A percentile compares a stretch with the other conserved stretches of the same genome.
phyloP scores from a whole-genome alignment of 352 stramenopile genomes.

The Aphanomyces euteiches region DNA sequence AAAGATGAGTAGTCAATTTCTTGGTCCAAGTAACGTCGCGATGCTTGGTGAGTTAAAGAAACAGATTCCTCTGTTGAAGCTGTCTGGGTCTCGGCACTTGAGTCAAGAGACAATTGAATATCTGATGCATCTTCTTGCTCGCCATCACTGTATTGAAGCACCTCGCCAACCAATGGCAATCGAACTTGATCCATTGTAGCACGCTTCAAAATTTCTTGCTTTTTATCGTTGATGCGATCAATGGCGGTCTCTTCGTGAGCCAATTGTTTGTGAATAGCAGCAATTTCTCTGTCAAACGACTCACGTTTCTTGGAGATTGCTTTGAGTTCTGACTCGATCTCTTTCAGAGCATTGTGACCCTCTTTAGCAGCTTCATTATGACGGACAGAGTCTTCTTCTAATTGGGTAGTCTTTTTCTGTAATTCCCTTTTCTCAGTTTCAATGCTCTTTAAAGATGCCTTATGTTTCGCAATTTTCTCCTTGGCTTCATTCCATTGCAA shows the following conservation, averaged over 20 bases:
- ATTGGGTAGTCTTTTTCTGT: constrained; percentile 41
- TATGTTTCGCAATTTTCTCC: constrained; percentile 46
- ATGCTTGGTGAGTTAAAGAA: constrained; percentile 47
- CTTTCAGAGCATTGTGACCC: constrained; percentile 35
- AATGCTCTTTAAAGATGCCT: constrained; percentile 51
- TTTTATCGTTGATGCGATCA: constrained; percentile 90
- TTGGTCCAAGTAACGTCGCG: constrained; percentile 45
- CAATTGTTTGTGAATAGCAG: constrained; percentile 79
- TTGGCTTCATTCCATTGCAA: constrained; percentile 46
- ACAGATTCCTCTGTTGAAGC: constrained; percentile 21
- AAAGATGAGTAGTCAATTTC: constrained; percentile 90
- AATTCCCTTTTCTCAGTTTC: constrained; percentile 48
- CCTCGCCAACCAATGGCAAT: constrained; percentile 64
- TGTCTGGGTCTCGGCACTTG: no score
- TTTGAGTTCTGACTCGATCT: constrained; percentile 64
- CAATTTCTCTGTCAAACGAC: constrained; percentile 61
- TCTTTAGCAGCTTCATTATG: constrained; percentile 41
- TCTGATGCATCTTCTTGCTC: constrained; percentile 38
- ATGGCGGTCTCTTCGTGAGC: constrained; percentile 86
- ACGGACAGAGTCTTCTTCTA: constrained; percentile 75
- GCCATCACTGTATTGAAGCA: constrained; percentile 16
- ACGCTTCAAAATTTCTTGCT: constrained; percentile 93
- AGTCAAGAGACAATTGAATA: constrained; percentile 53
- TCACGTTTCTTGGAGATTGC: constrained; percentile 55
- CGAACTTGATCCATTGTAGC: constrained; percentile 93